Evolutionary conservation across 306 rosid genomes (phyloP).

Genomic region (Gillenia trifoliata): DNA sequence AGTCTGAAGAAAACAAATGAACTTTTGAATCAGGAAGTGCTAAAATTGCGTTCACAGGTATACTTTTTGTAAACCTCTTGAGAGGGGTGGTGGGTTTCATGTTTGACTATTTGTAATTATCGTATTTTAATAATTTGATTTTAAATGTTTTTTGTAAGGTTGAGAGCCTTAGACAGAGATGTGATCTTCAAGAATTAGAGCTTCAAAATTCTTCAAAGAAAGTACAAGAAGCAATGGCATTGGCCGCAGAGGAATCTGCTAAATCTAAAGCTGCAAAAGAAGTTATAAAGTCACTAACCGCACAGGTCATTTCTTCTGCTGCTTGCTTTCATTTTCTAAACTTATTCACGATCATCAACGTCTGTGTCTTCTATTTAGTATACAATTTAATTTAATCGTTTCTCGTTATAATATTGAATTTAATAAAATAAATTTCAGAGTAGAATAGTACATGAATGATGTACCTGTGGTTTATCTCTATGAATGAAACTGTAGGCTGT

Average conservation of each 20-base stretch:
- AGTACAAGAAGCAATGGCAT: constrained; percentile 71
- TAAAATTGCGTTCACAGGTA: constrained; percentile 77
- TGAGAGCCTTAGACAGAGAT: constrained; percentile 67
- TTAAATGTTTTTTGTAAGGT: constrained; percentile 42
- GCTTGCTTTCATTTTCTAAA: constrained; percentile 11
- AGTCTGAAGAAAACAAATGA: constrained; percentile 91
- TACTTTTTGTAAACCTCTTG: neutral
- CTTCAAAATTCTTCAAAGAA: constrained; percentile 73
- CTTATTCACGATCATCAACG: neutral
- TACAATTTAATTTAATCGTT: neutral
- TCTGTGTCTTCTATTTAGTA: constrained; percentile 3
- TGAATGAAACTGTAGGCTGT: neutral
- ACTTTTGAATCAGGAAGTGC: constrained; percentile 75
- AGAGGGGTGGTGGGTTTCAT: neutral
- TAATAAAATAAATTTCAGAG: neutral
- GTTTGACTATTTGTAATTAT: neutral
- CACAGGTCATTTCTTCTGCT: constrained; percentile 60
- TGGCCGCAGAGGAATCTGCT: constrained; percentile 81
- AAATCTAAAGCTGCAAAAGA: constrained; percentile 89
- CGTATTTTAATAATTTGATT: constrained; percentile 1
- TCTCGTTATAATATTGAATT: neutral
- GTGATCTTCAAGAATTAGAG: constrained; percentile 81
- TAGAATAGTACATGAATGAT: neutral
- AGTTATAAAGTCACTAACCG: constrained; percentile 84
- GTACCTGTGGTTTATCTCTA: neutral